A percentile compares a stretch with the other conserved stretches of the same genome.
Evolutionary conservation across 768 basidiomycete species (phyloP).

Genomic region (Leccinum variicolor): DNA sequence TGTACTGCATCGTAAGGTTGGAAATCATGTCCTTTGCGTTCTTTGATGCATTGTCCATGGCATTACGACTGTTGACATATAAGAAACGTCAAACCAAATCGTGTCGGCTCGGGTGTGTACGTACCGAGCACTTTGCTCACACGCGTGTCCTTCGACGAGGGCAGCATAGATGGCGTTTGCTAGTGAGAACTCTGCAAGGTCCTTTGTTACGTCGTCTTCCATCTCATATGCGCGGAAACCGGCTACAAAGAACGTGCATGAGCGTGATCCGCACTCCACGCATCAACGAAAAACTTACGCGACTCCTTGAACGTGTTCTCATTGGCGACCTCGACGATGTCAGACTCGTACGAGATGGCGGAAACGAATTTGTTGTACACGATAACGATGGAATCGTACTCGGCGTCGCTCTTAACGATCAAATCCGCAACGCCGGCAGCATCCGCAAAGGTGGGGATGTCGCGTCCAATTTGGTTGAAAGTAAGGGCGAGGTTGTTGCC

Average conservation of each 20-base stretch:
- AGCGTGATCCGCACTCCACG: slow-evolving; percentile 1
- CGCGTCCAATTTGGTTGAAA: slow-evolving; percentile 97
- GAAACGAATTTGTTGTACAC: slow-evolving; percentile 86
- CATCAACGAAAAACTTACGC: slow-evolving; percentile 44
- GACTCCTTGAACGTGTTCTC: slow-evolving; percentile 79
- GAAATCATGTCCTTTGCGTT: slow-evolving; percentile 95
- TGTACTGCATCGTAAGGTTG: slow-evolving; percentile 89
- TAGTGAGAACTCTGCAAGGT: slow-evolving; percentile 91
- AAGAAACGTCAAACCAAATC: neutral
- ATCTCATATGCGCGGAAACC: slow-evolving; percentile 96
- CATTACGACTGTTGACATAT: slow-evolving; percentile 63
- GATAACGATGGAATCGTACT: slow-evolving; percentile 81
- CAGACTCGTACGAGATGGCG: slow-evolving; percentile 87
- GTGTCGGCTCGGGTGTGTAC: slow-evolving; percentile 5
- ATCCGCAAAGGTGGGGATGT: slow-evolving; percentile 96
- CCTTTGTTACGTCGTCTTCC: slow-evolving; percentile 93
- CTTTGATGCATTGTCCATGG: slow-evolving; percentile 99
- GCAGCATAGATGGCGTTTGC: slow-evolving; percentile 96
- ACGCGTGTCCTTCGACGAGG: slow-evolving; percentile 92
- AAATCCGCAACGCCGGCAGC: slow-evolving; percentile 93
- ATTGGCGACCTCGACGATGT: slow-evolving; percentile 72
- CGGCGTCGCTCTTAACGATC: slow-evolving; percentile 78
- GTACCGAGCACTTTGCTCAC: slow-evolving; percentile 89
- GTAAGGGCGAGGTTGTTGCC: slow-evolving; percentile 70
- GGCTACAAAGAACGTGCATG: slow-evolving; percentile 38